Percentiles rank a stretch among this genome's conserved stretches.
These are phyloP conservation scores for Gonium pectorale DNA, from an alignment of 139 green algal genomes.

Conservation along the genomic window DNA sequence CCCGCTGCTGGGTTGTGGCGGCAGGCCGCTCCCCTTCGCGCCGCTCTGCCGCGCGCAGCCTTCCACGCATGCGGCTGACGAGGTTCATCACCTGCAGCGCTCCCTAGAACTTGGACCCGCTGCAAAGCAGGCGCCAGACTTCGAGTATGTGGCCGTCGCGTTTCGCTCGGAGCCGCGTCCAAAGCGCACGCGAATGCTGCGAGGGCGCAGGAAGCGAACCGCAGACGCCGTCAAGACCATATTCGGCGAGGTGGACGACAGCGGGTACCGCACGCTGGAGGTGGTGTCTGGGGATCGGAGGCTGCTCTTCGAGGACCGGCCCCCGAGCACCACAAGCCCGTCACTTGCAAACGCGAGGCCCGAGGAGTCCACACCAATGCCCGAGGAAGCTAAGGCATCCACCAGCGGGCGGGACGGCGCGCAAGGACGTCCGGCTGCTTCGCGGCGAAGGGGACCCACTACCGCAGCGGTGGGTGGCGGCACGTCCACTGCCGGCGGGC, in stretches of 20 bases:
- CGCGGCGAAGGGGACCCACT: no score
- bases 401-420: no score
- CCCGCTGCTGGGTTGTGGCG: background rate
- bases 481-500: no score
- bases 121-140: conserved; percentile 4
- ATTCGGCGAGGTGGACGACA: background rate
- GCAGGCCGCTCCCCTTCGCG: no score
- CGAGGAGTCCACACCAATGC: no score
- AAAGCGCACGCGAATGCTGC: background rate
- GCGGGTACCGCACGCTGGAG: conserved; percentile 25
- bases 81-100: conserved; percentile 10
- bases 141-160: conserved; percentile 34
- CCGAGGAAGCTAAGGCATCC: no score
- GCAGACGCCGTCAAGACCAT: background rate
- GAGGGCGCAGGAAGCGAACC: background rate
- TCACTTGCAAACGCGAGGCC: no score
- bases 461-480: no score
- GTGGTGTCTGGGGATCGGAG: conserved; percentile 6
- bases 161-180: conserved; percentile 11
- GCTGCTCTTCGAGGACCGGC: conserved; percentile 21
- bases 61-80: no score
- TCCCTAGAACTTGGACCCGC: conserved; percentile 11
- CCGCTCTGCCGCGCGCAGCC: no score
- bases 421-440: no score
- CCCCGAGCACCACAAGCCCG: background rate